phyloP scores from a whole-genome alignment of 2,329 filamentous ascomycete genomes.

The Chaetomiaceae sp. region DNA sequence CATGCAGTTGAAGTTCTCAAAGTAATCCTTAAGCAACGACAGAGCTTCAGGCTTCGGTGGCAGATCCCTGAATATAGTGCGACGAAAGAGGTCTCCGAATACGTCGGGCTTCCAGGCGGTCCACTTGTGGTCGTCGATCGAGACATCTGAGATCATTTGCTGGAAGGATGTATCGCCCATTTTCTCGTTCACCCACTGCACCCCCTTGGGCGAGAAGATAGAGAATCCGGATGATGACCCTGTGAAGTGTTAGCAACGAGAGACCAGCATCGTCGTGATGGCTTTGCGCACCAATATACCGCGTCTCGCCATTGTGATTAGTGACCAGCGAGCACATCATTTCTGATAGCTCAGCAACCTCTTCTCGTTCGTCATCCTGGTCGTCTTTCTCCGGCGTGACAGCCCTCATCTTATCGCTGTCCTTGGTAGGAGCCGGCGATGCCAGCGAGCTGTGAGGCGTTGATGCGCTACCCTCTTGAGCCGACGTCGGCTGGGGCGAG shows the following conservation, averaged over 20 bases:
- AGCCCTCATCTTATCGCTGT: constrained; percentile 38
- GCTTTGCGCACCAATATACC: constrained; percentile 76
- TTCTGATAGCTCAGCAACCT: constrained; percentile 86
- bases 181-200: constrained; percentile 97
- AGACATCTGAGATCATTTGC: constrained; percentile 88
- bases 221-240: constrained; percentile 96
- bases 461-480: constrained; percentile 40
- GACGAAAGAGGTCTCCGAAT: constrained; percentile 85
- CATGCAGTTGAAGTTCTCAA: constrained; percentile 99
- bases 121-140: constrained; percentile 91
- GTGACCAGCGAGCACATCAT: constrained; percentile 99
- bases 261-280: background rate
- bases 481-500: constrained; percentile 46
- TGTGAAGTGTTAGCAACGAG: constrained; percentile 33
- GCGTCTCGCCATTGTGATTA: constrained; percentile 88
- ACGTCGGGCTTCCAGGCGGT: constrained; percentile 98
- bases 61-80: constrained; percentile 75
- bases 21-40: constrained; percentile 87
- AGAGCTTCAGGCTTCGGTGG: constrained; percentile 84
- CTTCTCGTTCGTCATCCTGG: constrained; percentile 59
- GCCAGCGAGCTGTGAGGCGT: constrained; percentile 52
- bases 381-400: constrained; percentile 37
- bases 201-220: constrained; percentile 96
- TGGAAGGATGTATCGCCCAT: constrained; percentile 95
- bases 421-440: constrained; percentile 47